Conservation (phyloP, 75 land plant genomes). For the Selaginella moellendorffii region DNA sequence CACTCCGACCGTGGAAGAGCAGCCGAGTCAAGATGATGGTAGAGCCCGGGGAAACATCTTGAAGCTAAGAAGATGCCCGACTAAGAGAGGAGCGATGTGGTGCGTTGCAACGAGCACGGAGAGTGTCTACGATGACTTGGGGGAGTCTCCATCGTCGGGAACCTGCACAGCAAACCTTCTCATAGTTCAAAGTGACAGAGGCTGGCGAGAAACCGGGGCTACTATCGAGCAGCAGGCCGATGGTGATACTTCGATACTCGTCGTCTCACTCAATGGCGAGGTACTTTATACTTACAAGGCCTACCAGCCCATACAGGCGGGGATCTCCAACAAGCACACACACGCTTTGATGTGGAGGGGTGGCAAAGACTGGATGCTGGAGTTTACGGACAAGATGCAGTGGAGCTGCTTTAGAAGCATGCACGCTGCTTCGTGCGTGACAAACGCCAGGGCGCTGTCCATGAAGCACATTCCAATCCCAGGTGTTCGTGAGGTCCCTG, state of each 20-base stretch:
- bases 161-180: conserved; percentile 19
- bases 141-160: neutral
- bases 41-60: neutral
- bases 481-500: conserved; percentile 59
- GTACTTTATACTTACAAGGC: conserved; percentile 15
- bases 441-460: conserved; percentile 20
- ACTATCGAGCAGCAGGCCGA: conserved; percentile 15
- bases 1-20: no score
- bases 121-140: neutral
- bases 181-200: conserved; percentile 16
- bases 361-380: conserved; percentile 79
- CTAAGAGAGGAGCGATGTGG: neutral
- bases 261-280: conserved; percentile 16
- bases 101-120: neutral
- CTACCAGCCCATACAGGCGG: conserved; percentile 13
- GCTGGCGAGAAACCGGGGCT: conserved; percentile 21
- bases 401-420: conserved; percentile 73
- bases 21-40: no score
- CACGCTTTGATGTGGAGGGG: conserved; percentile 68
- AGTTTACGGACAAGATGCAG: conserved; percentile 69
- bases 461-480: conserved; percentile 64
- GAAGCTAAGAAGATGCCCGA: neutral
- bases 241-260: conserved; percentile 9
- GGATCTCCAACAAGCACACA: conserved; percentile 11
- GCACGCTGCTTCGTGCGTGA: conserved; percentile 64